These are phyloP conservation scores for Geranium rotundifolium DNA, from an alignment of 345 rosid species.

Conservation along the genomic window DNA sequence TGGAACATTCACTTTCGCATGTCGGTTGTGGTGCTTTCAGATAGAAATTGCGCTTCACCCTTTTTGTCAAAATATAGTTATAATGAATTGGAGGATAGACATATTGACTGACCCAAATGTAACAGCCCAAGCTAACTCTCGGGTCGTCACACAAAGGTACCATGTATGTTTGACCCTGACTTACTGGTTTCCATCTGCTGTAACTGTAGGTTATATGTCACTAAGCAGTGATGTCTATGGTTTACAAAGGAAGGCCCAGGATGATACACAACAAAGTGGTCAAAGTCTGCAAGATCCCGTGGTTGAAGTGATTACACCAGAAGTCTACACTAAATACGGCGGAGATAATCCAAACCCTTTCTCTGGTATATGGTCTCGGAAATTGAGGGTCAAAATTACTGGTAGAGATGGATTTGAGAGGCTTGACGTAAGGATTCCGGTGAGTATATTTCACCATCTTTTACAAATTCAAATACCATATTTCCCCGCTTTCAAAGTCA, in stretches of 20 bases:
- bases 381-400: constrained; percentile 65
- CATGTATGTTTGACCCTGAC: too few species aligned
- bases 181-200: neutral
- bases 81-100: too few species aligned
- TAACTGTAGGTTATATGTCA: constrained; percentile 20
- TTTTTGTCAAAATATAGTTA: too few species aligned
- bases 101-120: too few species aligned
- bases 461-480: neutral
- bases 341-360: constrained; percentile 56
- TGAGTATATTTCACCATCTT: constrained; percentile 25
- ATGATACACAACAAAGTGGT: constrained; percentile 35
- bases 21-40: too few species aligned
- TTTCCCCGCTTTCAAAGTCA: neutral
- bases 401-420: constrained; percentile 81
- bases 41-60: too few species aligned
- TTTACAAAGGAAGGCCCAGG: constrained; percentile 37
- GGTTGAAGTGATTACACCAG: constrained; percentile 85
- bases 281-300: constrained; percentile 41
- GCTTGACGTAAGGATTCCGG: constrained; percentile 82
- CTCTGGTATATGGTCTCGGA: constrained; percentile 72
- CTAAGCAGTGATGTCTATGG: constrained; percentile 36
- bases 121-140: too few species aligned
- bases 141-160: too few species aligned
- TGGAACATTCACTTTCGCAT: too few species aligned
- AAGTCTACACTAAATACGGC: constrained; percentile 40